Percentiles rank a stretch among this genome's conserved stretches.
These are phyloP conservation scores for Millerozyma acaciae DNA, from an alignment of 805 yeast genomes.

Conservation along the genomic window DNA sequence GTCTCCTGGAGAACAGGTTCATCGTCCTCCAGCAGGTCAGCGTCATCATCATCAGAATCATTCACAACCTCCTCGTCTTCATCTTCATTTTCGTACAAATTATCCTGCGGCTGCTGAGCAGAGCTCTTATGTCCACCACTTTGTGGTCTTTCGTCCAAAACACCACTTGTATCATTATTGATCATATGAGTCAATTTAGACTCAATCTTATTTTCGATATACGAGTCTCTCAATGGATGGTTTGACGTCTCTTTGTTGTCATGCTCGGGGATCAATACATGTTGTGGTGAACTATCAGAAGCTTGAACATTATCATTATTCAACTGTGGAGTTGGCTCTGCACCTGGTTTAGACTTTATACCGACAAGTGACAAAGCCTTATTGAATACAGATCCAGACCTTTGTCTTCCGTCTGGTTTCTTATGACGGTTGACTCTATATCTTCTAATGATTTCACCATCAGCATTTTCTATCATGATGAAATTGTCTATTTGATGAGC, in stretches of 20 bases:
- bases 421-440: conserved; percentile 66
- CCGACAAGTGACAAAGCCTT: conserved; percentile 58
- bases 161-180: too few species aligned
- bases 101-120: background rate
- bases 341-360: conserved; percentile 22
- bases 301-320: conserved; percentile 7
- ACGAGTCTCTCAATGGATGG: conserved; percentile 12
- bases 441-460: conserved; percentile 86
- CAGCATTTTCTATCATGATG: conserved; percentile 81
- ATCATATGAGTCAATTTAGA: conserved; percentile 15
- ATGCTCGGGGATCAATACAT: conserved; percentile 10
- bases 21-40: conserved; percentile 19
- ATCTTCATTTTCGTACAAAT: conserved; percentile 16
- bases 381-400: conserved; percentile 39
- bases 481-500: conserved; percentile 81
- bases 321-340: background rate
- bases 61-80: conserved; percentile 7
- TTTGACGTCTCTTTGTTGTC: conserved; percentile 6
- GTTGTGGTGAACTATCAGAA: conserved; percentile 7
- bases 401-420: conserved; percentile 18
- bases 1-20: conserved; percentile 45
- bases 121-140: background rate
- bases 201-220: conserved; percentile 13
- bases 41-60: conserved; percentile 11
- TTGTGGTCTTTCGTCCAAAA: background rate